phyloP scores from a whole-genome alignment of 2,329 filamentous ascomycete genomes.

The Pseudogymnoascus sp. region DNA sequence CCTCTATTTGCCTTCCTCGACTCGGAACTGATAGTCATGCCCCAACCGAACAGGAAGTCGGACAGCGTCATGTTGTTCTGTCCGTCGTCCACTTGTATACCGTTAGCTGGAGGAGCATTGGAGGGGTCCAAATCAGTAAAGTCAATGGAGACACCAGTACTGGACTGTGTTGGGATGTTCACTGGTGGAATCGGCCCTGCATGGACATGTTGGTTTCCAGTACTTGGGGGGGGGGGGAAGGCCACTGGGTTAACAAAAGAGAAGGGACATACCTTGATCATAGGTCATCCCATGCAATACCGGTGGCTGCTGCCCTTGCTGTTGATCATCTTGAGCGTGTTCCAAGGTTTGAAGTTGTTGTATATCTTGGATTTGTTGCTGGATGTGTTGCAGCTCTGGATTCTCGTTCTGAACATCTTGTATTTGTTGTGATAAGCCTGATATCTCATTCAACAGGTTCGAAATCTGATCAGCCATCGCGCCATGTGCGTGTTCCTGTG shows the following conservation, averaged over 20 bases:
- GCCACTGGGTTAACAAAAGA: slow-evolving; percentile 17
- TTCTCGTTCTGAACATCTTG: slow-evolving; percentile 22
- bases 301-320: slow-evolving; percentile 16
- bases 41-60: slow-evolving; percentile 45
- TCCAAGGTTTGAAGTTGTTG: background rate
- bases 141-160: background rate
- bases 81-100: slow-evolving; percentile 24
- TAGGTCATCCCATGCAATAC: slow-evolving; percentile 17
- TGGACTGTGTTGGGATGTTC: background rate
- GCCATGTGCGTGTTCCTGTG: background rate
- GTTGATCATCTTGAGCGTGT: slow-evolving; percentile 19
- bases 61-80: slow-evolving; percentile 40
- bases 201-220: slow-evolving; percentile 11
- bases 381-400: background rate
- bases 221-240: background rate
- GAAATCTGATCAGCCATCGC: slow-evolving; percentile 6
- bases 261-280: slow-evolving; percentile 24
- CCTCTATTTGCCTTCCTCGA: slow-evolving; percentile 13
- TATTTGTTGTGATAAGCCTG: slow-evolving; percentile 24
- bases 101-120: slow-evolving; percentile 23
- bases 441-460: slow-evolving; percentile 23
- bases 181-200: slow-evolving; percentile 11
- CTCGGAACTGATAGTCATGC: slow-evolving; percentile 11
- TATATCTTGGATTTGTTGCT: background rate
- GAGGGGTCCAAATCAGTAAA: background rate